Percentiles rank a stretch among this genome's conserved stretches.
These are phyloP conservation scores for Globisporangium paroecandrum DNA, from an alignment of 352 stramenopile species.

Conservation along the genomic window DNA sequence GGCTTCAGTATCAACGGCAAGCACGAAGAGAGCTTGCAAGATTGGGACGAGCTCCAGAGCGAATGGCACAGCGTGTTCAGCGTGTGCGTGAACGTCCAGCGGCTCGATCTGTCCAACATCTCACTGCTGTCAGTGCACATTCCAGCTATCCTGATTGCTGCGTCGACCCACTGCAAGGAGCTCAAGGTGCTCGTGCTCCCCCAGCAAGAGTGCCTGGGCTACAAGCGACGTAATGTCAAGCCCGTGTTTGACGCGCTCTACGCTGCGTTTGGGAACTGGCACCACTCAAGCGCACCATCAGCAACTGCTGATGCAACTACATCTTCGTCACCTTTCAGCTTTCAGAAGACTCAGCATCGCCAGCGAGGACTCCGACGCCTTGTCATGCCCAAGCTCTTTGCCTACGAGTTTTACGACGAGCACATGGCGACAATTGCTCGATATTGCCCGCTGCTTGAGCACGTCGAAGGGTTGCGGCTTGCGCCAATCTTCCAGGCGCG, in stretches of 20 bases:
- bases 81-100: conserved; percentile 10
- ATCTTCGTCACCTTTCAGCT: neutral
- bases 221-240: conserved; percentile 17
- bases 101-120: conserved; percentile 14
- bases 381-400: conserved; percentile 29
- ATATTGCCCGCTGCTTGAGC: conserved; percentile 20
- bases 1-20: neutral
- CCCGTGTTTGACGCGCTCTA: conserved; percentile 17
- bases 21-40: neutral
- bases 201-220: conserved; percentile 18
- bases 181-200: conserved; percentile 16
- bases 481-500: conserved; percentile 25
- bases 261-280: conserved; percentile 9
- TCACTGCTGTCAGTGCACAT: conserved; percentile 9
- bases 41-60: neutral
- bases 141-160: conserved; percentile 5
- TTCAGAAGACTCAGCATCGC: neutral
- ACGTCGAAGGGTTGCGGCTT: conserved; percentile 25
- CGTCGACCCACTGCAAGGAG: conserved; percentile 9
- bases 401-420: conserved; percentile 26
- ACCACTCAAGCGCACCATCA: neutral
- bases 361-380: conserved; percentile 22
- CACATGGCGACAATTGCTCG: conserved; percentile 20
- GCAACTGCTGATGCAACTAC: neutral
- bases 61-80: conserved; percentile 7